Evolutionary conservation across 2,329 filamentous ascomycete species (phyloP), one percentile per base, ranked within the genome.

Genomic region (Fusarium multiceps): DNA sequence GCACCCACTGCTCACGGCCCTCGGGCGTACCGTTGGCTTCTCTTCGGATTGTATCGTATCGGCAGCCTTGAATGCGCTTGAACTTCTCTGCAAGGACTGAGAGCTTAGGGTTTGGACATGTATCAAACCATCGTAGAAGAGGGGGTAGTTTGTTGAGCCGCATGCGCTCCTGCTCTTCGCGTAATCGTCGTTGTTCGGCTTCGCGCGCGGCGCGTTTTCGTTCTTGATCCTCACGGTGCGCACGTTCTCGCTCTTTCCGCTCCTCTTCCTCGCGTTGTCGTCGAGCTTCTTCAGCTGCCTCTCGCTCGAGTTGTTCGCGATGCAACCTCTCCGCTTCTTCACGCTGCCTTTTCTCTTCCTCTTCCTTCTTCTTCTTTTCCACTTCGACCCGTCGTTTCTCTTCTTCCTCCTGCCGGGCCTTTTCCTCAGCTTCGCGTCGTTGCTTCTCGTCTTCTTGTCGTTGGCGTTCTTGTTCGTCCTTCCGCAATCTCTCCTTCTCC

Each of bases 1-100:
- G 83, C 58, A 91, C 78, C 89, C 89, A 91, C 70, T 89, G 88
- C 71, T 90, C 89, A 51, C 88, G 84, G n/a, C 88, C 88, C 48
- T 84, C 85, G 3, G 83, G 71, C 13, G 84, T 86, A 10, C 85
- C 85, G 8, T 84, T 87, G 16, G 84, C 80, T 30, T 83, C 82
- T 6, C 84, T 83, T 16, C 83, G 83, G 59, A 91, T 89, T 6
- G 88, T 90, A 76, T 91, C 89, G 73, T 88, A 90, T 23, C 89
- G 86, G 49, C 89, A 87, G 18, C 89, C 89, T 69, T 87, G 84
- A 66, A 90, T 86, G 48, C 79, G 81, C 66, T 82, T 82, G 75
- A 91, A 90, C 45, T 85, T 84, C 54, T 84, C 80, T 7, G 88
- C 87, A 50, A 88, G 75, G 21, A 82, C 80, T 8, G 82, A 75